Conservation (phyloP, 2,329 filamentous ascomycete genomes). For the Trichoderma hamatum region DNA sequence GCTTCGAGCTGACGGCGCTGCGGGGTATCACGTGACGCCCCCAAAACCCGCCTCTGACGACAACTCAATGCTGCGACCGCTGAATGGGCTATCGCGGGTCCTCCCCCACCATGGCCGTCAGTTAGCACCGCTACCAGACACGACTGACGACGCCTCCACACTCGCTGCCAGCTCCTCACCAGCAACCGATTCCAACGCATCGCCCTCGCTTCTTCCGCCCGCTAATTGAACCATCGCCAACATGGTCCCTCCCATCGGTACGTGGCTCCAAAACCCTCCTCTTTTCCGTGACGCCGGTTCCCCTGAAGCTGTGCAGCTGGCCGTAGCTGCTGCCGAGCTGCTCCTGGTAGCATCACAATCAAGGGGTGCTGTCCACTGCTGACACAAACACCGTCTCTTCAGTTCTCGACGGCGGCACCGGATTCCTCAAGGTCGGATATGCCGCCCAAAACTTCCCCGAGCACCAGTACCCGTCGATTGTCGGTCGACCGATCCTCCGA, state of each 20-base stretch:
- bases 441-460: conserved; percentile 99
- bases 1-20: conserved; percentile 26
- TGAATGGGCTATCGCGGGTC: conserved; percentile 23
- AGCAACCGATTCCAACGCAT: not conserved
- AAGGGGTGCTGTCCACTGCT: not conserved
- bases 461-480: conserved; percentile 97
- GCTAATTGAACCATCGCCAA: conserved; percentile 36
- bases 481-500: conserved; percentile 94
- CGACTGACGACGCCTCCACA: conserved; percentile 28
- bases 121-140: not conserved
- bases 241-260: conserved; percentile 62
- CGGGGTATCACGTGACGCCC: conserved; percentile 46
- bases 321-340: conserved; percentile 22
- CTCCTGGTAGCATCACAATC: not conserved
- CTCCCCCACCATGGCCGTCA: conserved; percentile 39
- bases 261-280: conserved; percentile 33
- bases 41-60: conserved; percentile 43
- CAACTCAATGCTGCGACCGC: conserved; percentile 27
- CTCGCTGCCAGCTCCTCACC: conserved; percentile 15
- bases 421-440: conserved; percentile 99
- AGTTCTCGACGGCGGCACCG: conserved; percentile 99
- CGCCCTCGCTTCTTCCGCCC: not conserved
- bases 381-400: conserved; percentile 22
- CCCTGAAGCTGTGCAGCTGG: conserved; percentile 1
- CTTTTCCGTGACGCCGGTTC: conserved; percentile 2